Evolutionary conservation across 129 eudicot genomes (phyloP).

Genomic region (Flaveria brownii): DNA sequence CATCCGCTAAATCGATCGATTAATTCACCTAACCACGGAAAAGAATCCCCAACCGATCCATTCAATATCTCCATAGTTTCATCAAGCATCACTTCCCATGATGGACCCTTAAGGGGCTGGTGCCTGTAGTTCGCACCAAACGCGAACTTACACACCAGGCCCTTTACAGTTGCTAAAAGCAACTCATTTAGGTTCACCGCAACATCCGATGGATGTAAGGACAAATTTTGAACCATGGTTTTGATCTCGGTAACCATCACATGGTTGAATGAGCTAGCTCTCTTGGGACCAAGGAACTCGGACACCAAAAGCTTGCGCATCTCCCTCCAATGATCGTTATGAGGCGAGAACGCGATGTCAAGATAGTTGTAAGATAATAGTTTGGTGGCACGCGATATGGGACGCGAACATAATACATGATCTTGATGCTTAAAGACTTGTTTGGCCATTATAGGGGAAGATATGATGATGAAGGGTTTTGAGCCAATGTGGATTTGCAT

Average conservation of each 20-base stretch:
- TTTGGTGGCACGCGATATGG: background rate
- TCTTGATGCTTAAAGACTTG: constrained; percentile 2
- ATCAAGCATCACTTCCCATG: constrained; percentile 11
- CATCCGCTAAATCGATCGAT: background rate
- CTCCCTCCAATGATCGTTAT: constrained; percentile 6
- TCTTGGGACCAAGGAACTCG: constrained; percentile 1
- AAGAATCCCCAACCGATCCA: constrained; percentile 8
- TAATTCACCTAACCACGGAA: background rate
- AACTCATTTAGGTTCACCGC: background rate
- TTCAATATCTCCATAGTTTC: background rate
- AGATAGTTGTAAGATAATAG: constrained; percentile 3
- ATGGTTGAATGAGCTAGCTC: background rate
- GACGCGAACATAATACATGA: background rate
- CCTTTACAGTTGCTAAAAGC: background rate
- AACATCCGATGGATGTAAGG: background rate
- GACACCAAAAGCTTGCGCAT: constrained; percentile 12
- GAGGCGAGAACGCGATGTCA: constrained; percentile 7
- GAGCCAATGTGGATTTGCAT: constrained; percentile 1
- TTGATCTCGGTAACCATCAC: background rate
- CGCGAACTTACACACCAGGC: constrained; percentile 1
- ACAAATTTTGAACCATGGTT: background rate
- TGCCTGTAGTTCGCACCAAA: background rate
- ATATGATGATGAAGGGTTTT: constrained; percentile 2
- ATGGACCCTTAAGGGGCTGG: background rate
- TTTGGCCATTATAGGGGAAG: constrained; percentile 9